phyloP scores from a whole-genome alignment of 2,329 filamentous ascomycete species.

The Ascochyta lentis region DNA sequence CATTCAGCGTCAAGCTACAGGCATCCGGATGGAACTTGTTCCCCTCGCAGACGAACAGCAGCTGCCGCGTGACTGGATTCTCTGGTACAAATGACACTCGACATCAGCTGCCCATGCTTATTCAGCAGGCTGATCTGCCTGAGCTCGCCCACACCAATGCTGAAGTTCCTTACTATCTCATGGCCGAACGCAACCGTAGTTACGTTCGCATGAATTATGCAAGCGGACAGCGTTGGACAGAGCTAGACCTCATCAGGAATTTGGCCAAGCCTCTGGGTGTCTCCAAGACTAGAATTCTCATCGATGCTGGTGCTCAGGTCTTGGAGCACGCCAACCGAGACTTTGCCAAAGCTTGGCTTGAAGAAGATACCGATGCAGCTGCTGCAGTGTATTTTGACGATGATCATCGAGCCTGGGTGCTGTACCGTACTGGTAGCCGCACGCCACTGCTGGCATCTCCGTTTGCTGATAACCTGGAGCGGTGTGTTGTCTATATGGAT shows the following conservation, averaged over 20 bases:
- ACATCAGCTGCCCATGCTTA: slow-evolving; percentile 65
- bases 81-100: slow-evolving; percentile 74
- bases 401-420: slow-evolving; percentile 55
- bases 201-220: slow-evolving; percentile 50
- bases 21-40: slow-evolving; percentile 71
- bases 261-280: slow-evolving; percentile 38
- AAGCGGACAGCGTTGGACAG: slow-evolving; percentile 50
- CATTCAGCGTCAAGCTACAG: slow-evolving; percentile 69
- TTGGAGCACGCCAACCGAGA: slow-evolving; percentile 65
- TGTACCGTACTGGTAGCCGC: slow-evolving; percentile 46
- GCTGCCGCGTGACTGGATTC: slow-evolving; percentile 68
- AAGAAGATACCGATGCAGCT: slow-evolving; percentile 51
- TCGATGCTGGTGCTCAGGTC: slow-evolving; percentile 70
- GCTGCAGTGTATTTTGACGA: slow-evolving; percentile 63
- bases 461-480: slow-evolving; percentile 60
- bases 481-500: slow-evolving; percentile 66
- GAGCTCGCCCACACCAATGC: slow-evolving; percentile 67
- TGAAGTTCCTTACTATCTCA: slow-evolving; percentile 65
- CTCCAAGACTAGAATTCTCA: slow-evolving; percentile 59
- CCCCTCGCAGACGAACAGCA: slow-evolving; percentile 10
- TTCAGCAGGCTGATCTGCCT: slow-evolving; percentile 66
- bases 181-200: slow-evolving; percentile 58
- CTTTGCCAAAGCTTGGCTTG: slow-evolving; percentile 61
- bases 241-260: slow-evolving; percentile 53
- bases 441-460: slow-evolving; percentile 61